Evolutionary conservation across 441 rosid species (phyloP).

Genomic region (California macrophylla): DNA sequence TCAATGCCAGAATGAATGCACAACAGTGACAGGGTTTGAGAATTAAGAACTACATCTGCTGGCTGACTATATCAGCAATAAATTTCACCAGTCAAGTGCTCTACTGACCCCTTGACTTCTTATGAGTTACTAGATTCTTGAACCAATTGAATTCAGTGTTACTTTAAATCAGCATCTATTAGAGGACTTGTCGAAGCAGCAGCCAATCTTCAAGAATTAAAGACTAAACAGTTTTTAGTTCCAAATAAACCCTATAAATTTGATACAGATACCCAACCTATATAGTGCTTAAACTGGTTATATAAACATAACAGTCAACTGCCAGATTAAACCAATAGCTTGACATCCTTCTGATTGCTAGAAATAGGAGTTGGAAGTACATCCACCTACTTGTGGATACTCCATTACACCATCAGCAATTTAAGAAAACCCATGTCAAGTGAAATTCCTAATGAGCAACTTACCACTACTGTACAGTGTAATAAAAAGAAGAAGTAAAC

Average conservation of each 20-base stretch:
- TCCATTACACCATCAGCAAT: neutral
- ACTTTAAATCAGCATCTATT: neutral
- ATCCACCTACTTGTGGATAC: neutral
- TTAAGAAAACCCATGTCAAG: neutral
- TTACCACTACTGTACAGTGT: too few species aligned
- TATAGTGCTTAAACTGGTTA: neutral
- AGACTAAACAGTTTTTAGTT: too few species aligned
- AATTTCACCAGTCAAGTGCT: neutral
- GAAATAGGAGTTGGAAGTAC: neutral
- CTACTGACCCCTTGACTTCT: neutral
- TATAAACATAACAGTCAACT: neutral
- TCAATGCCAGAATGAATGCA: neutral
- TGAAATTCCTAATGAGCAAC: too few species aligned
- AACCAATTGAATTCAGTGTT: too few species aligned
- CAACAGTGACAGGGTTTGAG: neutral
- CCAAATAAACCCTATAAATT: too few species aligned
- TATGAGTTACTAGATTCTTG: too few species aligned
- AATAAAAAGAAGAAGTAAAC: too few species aligned
- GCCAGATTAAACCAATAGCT: neutral
- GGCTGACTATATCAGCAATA: neutral
- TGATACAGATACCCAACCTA: too few species aligned
- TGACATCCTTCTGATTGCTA: neutral
- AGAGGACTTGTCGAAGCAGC: too few species aligned
- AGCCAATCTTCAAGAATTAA: too few species aligned
- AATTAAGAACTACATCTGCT: neutral